A percentile compares a stretch with the other conserved stretches of the same genome.
Evolutionary conservation across 140 eudicot genomes (phyloP).

Genomic region (Senecio squalidus): DNA sequence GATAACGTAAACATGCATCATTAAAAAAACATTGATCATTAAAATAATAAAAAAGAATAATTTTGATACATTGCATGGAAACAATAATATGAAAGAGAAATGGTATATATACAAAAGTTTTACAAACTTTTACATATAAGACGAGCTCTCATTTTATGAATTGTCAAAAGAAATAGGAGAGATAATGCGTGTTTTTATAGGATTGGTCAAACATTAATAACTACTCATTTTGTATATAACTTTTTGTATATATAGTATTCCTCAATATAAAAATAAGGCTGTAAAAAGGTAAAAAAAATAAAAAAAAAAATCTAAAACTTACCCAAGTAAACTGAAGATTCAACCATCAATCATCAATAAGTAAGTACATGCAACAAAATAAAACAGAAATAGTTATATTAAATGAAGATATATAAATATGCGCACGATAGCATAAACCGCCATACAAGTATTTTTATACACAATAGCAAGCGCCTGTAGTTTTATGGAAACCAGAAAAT

Average conservation of each 20-base stretch:
- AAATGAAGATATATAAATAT: slow-evolving; percentile 2
- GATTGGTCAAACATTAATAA: too few relatives aligned
- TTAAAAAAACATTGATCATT: background rate
- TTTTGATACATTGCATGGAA: slow-evolving; percentile 26
- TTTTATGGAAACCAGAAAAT: slow-evolving; percentile 34
- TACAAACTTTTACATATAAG: too few relatives aligned
- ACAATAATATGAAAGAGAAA: slow-evolving; percentile 1
- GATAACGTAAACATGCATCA: slow-evolving; percentile 6
- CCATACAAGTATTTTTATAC: slow-evolving; percentile 5
- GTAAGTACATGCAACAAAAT: slow-evolving; percentile 32
- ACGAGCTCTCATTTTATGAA: too few relatives aligned
- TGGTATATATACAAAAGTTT: background rate
- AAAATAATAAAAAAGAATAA: slow-evolving; percentile 2
- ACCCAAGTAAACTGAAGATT: slow-evolving; percentile 83
- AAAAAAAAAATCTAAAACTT: slow-evolving; percentile 32
- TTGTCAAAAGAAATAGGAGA: too few relatives aligned
- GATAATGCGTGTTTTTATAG: too few relatives aligned
- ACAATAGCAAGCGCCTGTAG: slow-evolving; percentile 25
- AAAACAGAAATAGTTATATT: slow-evolving; percentile 10
- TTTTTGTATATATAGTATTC: too few relatives aligned
- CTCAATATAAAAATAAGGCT: too few relatives aligned
- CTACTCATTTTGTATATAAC: too few relatives aligned
- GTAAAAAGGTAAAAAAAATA: background rate
- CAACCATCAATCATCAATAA: slow-evolving; percentile 9
- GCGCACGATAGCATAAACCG: slow-evolving; percentile 36